A percentile compares a stretch with the other conserved stretches of the same genome.
Conservation (phyloP, 2,329 filamentous ascomycete genomes). For the Epichloe brachyelytri region DNA sequence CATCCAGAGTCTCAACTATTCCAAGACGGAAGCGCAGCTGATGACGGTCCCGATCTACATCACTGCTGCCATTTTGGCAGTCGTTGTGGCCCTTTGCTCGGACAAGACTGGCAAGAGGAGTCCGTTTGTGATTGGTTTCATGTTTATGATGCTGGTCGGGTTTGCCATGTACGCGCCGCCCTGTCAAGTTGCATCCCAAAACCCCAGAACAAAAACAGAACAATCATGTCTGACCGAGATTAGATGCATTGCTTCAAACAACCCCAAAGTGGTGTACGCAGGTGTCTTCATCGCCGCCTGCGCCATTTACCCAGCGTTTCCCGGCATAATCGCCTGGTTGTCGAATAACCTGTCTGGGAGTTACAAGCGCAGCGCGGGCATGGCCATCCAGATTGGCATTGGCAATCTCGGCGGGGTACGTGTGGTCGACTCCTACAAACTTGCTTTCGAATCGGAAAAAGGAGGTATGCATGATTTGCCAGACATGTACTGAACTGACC, state of each 20-base stretch:
- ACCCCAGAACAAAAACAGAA: neutral
- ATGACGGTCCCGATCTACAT: slow-evolving; percentile 50
- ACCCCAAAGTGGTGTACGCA: slow-evolving; percentile 53
- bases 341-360: slow-evolving; percentile 61
- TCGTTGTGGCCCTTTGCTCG: slow-evolving; percentile 40
- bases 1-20: slow-evolving; percentile 45
- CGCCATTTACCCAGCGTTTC: slow-evolving; percentile 67
- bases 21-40: slow-evolving; percentile 43
- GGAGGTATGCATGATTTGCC: too few relatives aligned
- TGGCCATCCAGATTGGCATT: slow-evolving; percentile 50
- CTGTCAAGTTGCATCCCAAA: too few relatives aligned
- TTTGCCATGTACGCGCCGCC: slow-evolving; percentile 34
- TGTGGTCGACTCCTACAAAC: neutral
- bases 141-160: slow-evolving; percentile 41
- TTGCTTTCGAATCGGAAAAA: neutral
- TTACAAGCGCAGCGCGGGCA: slow-evolving; percentile 52
- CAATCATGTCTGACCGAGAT: slow-evolving; percentile 6
- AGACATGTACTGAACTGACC: too few relatives aligned
- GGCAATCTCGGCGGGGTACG: slow-evolving; percentile 43
- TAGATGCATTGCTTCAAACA: slow-evolving; percentile 44
- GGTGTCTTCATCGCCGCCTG: slow-evolving; percentile 66
- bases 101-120: slow-evolving; percentile 40
- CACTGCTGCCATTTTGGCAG: slow-evolving; percentile 46
- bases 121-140: slow-evolving; percentile 41
- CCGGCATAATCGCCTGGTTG: slow-evolving; percentile 68